These are phyloP conservation scores for Sesbania bispinosa DNA, from an alignment of 306 rosid genomes.

Conservation along the genomic window DNA sequence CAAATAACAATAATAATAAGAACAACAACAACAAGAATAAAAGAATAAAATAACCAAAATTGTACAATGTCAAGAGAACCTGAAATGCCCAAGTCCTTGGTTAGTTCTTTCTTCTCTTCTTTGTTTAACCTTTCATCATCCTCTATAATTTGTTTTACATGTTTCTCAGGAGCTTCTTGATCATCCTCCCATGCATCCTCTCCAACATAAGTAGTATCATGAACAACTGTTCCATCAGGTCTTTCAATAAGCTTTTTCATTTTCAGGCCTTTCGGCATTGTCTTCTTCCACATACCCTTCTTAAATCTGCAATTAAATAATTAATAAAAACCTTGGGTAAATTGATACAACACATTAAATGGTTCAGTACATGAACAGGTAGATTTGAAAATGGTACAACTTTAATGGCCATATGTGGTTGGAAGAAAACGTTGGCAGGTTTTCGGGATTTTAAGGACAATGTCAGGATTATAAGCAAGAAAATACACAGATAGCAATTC, in stretches of 20 bases:
- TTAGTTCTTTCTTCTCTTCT: slow-evolving; percentile 60
- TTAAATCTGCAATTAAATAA: slow-evolving; percentile 58
- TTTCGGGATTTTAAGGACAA: slow-evolving; percentile 2
- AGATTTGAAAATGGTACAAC: neutral
- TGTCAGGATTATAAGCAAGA: neutral
- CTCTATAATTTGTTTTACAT: slow-evolving; percentile 60
- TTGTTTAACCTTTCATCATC: slow-evolving; percentile 48
- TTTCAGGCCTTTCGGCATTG: slow-evolving; percentile 84
- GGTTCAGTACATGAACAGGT: slow-evolving; percentile 6
- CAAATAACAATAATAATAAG: neutral
- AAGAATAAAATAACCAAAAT: neutral
- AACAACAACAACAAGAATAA: neutral
- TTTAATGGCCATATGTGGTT: neutral
- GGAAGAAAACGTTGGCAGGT: neutral
- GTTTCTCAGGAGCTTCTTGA: slow-evolving; percentile 48
- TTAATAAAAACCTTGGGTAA: slow-evolving; percentile 14
- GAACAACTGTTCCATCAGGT: slow-evolving; percentile 80
- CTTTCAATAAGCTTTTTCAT: slow-evolving; percentile 77
- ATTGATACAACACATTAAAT: neutral
- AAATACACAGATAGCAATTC: neutral
- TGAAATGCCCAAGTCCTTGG: slow-evolving; percentile 65
- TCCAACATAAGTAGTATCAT: slow-evolving; percentile 81
- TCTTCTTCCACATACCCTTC: slow-evolving; percentile 87
- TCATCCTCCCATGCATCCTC: slow-evolving; percentile 98
- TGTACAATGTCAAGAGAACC: slow-evolving; percentile 42